A percentile compares a stretch with the other conserved stretches of the same genome.
Evolutionary conservation across 1,284 basidiomycete genomes (phyloP).

Genomic region (Cutaneotrichosporon arboriforme): DNA sequence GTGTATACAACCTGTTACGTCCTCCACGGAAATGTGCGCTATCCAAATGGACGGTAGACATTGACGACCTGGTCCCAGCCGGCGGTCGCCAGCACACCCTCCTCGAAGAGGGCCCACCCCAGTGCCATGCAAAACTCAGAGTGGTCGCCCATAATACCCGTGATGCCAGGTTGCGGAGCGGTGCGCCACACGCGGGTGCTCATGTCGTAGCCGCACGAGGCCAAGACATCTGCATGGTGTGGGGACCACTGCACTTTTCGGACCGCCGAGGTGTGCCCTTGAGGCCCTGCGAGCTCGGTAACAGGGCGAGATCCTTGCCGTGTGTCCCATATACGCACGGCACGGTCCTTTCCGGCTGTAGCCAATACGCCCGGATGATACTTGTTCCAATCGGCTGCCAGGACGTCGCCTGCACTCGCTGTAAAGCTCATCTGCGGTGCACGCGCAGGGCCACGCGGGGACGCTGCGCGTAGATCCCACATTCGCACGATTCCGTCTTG

Average conservation of each 20-base stretch:
- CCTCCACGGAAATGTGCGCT: neutral
- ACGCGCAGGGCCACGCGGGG: neutral
- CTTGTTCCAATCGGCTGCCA: conserved; percentile 56
- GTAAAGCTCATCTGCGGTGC: conserved; percentile 3
- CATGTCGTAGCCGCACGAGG: conserved; percentile 72
- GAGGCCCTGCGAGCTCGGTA: conserved; percentile 24
- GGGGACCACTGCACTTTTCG: conserved; percentile 52
- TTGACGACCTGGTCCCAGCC: conserved; percentile 84
- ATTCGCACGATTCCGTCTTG: conserved; percentile 75
- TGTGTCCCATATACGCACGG: conserved; percentile 50
- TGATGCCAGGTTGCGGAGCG: conserved; percentile 18
- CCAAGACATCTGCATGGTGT: conserved; percentile 65
- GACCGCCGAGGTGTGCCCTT: conserved; percentile 52
- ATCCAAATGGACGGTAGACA: conserved; percentile 54
- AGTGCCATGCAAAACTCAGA: conserved; percentile 93
- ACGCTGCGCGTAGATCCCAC: conserved; percentile 56
- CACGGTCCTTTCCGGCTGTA: conserved; percentile 51
- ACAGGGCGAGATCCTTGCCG: conserved; percentile 26
- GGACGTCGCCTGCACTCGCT: conserved; percentile 22
- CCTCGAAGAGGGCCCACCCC: conserved; percentile 74
- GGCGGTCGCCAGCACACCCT: conserved; percentile 76
- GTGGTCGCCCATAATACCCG: conserved; percentile 59
- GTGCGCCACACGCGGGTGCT: conserved; percentile 47
- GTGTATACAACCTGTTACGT: no score
- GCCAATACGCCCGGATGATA: conserved; percentile 51